Conservation (phyloP, 805 yeast genomes). For the Hanseniaspora guilliermondii region DNA sequence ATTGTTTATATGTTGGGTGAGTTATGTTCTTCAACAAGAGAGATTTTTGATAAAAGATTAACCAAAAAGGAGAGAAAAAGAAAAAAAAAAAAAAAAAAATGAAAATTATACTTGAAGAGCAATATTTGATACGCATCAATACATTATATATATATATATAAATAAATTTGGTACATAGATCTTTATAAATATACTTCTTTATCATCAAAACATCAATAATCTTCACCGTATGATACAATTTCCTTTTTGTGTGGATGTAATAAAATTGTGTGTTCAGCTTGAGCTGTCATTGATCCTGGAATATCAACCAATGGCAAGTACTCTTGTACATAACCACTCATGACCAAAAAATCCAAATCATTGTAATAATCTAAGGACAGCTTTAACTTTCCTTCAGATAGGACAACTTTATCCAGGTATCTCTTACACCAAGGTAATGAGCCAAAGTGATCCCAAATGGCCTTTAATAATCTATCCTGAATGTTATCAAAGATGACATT, state of each 20-base stretch:
- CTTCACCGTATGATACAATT: constrained; percentile 90
- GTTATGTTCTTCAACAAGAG: too few species aligned
- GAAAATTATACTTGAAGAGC: too few species aligned
- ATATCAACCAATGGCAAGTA: constrained; percentile 85
- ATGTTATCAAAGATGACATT: background rate
- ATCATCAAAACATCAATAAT: constrained; percentile 42
- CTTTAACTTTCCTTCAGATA: constrained; percentile 66
- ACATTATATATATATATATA: too few species aligned
- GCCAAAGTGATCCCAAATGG: constrained; percentile 75
- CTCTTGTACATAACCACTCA: constrained; percentile 78
- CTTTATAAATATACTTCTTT: too few species aligned
- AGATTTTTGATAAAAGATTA: too few species aligned
- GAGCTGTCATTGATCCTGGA: constrained; percentile 86
- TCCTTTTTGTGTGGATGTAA: constrained; percentile 87
- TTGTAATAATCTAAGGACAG: constrained; percentile 39
- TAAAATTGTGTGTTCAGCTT: constrained; percentile 85
- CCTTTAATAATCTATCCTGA: constrained; percentile 37
- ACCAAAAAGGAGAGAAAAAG: too few species aligned
- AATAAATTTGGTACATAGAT: too few species aligned
- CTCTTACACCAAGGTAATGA: constrained; percentile 95
- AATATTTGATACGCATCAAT: too few species aligned
- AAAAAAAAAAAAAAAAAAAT: too few species aligned
- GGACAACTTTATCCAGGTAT: constrained; percentile 56
- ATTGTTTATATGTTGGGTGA: background rate
- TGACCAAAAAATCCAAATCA: constrained; percentile 75